A percentile compares a stretch with the other conserved stretches of the same genome.
Evolutionary conservation across 148 eudicot genomes (phyloP).

Genomic region (Rhododendron vialii): DNA sequence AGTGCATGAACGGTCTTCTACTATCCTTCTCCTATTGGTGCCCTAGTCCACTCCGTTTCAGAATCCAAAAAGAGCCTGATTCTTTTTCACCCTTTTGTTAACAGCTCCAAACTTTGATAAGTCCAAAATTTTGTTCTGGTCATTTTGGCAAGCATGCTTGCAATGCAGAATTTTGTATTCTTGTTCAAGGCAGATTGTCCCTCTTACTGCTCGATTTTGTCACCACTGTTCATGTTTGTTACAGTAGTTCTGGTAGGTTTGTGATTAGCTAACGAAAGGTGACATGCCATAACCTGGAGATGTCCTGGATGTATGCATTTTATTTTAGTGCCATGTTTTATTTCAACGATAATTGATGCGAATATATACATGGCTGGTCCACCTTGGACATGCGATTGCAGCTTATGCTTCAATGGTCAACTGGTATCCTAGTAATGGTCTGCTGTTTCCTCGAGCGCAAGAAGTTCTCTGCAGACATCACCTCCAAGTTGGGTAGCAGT

Average conservation of each 20-base stretch:
- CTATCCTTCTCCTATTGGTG: neutral
- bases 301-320: neutral
- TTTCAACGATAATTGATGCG: conserved; percentile 27
- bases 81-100: neutral
- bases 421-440: conserved; percentile 84
- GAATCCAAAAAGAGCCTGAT: neutral
- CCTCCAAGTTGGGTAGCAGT: conserved; percentile 93
- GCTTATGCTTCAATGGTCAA: conserved; percentile 97
- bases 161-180: neutral
- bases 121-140: neutral
- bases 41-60: neutral
- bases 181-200: neutral
- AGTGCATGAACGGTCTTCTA: neutral
- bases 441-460: conserved; percentile 82
- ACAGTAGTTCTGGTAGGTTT: neutral
- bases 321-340: conserved; percentile 7
- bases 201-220: neutral
- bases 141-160: neutral
- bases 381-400: conserved; percentile 54
- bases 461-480: conserved; percentile 58
- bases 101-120: neutral
- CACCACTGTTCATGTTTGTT: neutral
- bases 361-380: conserved; percentile 32
- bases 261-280: neutral
- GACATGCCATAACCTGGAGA: conserved; percentile 3